Base-by-base conservation (phyloP, 2,329 filamentous ascomycete species). In the Gyromitra esculenta region DNA sequence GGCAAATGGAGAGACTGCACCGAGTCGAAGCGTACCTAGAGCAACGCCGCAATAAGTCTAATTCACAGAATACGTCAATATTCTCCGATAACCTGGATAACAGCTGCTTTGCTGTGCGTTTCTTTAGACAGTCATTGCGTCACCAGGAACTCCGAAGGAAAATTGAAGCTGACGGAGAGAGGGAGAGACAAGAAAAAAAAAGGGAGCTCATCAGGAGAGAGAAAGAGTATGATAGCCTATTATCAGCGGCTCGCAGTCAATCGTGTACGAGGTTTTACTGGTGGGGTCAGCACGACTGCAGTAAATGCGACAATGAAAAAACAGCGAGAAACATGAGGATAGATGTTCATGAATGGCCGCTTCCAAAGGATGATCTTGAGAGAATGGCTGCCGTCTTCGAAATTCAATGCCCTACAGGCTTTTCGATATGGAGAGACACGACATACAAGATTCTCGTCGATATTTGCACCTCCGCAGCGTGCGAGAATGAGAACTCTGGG, bases 301-400 rank as follows among this genome's bases (percentile, higher is more conserved):
- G n/a, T 6, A 69, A 64, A 18, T 35, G 50, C 7, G 21, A 0
- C 15, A 31, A 57, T 41, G 57, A 64, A 1, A 0, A 31, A 11
- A 9, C n/a, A 5, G 87, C 87, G 0, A 59, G 83, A 0, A 1
- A 2, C 0, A 72, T 91, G 0, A 48, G 35, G 0, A 89, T 91
- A 6, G 0, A 54, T 0, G 80, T 88, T 7, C 83, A 88, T 77
- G 89, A 91, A 79, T 89, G 87, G 87, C 88, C 89, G 0, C 82
- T 90, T 0, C 85, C 88, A 0, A 39, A 54, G 0, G 15, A 83
- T 0, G 0, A 56, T 0, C 5, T 37, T 0, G 7, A 73, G 6
- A n/a, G 64, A 6, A 72, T 71, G 37, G 52, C 73, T 0, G 62
- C 79, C 5, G 71, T 80, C 15, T 80, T 80, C 25, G 79, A 80